These are phyloP conservation scores for Zychaea mexicana DNA, from an alignment of 371 early-diverging fungal species.

Conservation along the genomic window DNA sequence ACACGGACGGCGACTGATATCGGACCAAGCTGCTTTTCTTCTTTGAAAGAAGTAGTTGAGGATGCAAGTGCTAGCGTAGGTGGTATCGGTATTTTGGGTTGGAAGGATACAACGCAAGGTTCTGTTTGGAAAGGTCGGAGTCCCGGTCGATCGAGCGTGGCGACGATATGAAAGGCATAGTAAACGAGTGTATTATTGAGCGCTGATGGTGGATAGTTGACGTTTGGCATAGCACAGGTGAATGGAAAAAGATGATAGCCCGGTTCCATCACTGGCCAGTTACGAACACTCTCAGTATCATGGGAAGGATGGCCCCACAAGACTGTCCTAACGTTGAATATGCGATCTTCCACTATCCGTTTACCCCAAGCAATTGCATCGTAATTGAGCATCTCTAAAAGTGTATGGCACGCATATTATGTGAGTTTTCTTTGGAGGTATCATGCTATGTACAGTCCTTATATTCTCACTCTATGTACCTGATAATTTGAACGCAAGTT, in stretches of 20 bases:
- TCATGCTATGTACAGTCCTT: background rate
- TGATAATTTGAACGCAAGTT: constrained; percentile 34
- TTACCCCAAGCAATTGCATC: constrained; percentile 24
- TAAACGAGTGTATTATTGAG: constrained; percentile 28
- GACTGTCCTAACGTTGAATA: constrained; percentile 35
- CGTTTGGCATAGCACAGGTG: constrained; percentile 36
- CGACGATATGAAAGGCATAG: constrained; percentile 27
- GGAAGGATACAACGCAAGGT: constrained; percentile 28
- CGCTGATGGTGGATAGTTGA: constrained; percentile 39
- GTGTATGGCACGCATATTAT: too few relatives aligned
- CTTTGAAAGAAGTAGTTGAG: background rate
- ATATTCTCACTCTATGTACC: constrained; percentile 16
- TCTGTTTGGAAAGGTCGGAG: constrained; percentile 21
- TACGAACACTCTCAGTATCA: background rate
- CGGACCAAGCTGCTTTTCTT: background rate
- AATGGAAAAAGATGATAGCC: constrained; percentile 41
- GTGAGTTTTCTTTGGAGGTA: background rate
- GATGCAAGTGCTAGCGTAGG: background rate
- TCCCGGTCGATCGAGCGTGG: constrained; percentile 28
- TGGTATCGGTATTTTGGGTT: constrained; percentile 16
- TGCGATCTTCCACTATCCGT: constrained; percentile 19
- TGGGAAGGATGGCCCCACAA: constrained; percentile 26
- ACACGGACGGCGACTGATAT: background rate
- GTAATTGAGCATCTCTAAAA: constrained; percentile 28
- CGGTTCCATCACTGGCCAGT: constrained; percentile 34